These are phyloP conservation scores for Carnegiea gigantea DNA, from an alignment of 179 eudicot genomes.

Conservation along the genomic window DNA sequence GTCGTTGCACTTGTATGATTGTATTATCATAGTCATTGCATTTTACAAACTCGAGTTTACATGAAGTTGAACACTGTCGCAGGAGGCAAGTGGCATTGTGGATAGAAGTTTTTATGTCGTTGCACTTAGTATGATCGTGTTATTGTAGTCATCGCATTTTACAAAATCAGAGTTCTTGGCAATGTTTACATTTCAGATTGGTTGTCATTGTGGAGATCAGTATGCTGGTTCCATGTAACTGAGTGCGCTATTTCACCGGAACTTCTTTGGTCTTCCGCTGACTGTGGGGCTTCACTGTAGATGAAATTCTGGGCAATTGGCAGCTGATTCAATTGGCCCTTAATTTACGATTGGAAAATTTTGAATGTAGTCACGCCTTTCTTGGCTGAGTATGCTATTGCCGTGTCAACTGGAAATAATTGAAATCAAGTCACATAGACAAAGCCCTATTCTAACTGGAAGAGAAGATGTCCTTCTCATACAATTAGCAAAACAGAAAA, in stretches of 20 bases:
- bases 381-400: too few relatives aligned
- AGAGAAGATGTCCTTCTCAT: too few relatives aligned
- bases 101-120: conserved; percentile 15
- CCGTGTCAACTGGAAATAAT: too few relatives aligned
- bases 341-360: too few relatives aligned
- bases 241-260: not conserved
- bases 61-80: not conserved
- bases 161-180: not conserved
- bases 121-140: not conserved
- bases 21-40: not conserved
- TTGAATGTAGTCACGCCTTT: too few relatives aligned
- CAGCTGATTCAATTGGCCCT: too few relatives aligned
- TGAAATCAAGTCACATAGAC: too few relatives aligned
- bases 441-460: too few relatives aligned
- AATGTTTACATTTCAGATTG: not conserved
- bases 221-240: not conserved
- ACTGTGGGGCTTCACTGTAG: not conserved
- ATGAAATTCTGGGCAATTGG: not conserved
- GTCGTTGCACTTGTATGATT: not conserved
- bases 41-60: conserved; percentile 4
- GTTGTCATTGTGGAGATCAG: not conserved
- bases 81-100: conserved; percentile 17
- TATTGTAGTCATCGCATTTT: not conserved
- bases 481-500: too few relatives aligned
- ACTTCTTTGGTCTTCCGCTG: not conserved